Base-by-base conservation (phyloP, 1,139 yeast species). In the Hansenula sp. region DNA sequence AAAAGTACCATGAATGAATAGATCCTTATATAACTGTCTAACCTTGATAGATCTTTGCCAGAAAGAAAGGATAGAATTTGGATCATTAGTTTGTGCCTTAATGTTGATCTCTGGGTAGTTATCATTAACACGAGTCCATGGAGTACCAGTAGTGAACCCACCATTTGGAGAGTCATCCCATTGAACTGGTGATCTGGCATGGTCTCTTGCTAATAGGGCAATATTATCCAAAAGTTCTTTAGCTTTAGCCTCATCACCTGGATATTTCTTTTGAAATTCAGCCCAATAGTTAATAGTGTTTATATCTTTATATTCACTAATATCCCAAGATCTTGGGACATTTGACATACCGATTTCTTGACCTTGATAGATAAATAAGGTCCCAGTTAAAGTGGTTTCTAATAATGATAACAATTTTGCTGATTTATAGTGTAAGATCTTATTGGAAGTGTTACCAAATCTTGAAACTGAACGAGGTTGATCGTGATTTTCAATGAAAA, bases 331-430 rank as follows among this genome's bases (percentile, higher is more conserved):
- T 33, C 74, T 71, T 19, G 54, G 42, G 33, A 74, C 61, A 53
- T 79, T 78, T 41, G 71, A 68, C 76, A 74, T 76, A 37, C 79
- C 84, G 47, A 79, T 67, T 57, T 79, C 84, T 57, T 79, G 84
- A 43, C 84, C 84, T 59, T 78, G 82, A 58, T 78, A 78, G 35
- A 79, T 61, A 61, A 69, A 79, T 47, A 77, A 63, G 6, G 84
- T 78, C 41, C 84, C 84, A 25, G 80, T 72, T 52, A 76, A 67
- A 6, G 79, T 53, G 13, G 70, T 51, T 52, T 72, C 71, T 53
- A 78, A 62, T 45, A 74, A 53, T 6, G 80, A 68, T 48, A 79
- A 58, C 59, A 77, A 62, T 57, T 78, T 77, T 17, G 77, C 77
- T 30, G 77, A 68, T 33, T 45, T 44, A 11, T 28, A 17, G 44